Base-by-base conservation (phyloP, 1,284 basidiomycete genomes). In the Sphagnurus paluster region DNA sequence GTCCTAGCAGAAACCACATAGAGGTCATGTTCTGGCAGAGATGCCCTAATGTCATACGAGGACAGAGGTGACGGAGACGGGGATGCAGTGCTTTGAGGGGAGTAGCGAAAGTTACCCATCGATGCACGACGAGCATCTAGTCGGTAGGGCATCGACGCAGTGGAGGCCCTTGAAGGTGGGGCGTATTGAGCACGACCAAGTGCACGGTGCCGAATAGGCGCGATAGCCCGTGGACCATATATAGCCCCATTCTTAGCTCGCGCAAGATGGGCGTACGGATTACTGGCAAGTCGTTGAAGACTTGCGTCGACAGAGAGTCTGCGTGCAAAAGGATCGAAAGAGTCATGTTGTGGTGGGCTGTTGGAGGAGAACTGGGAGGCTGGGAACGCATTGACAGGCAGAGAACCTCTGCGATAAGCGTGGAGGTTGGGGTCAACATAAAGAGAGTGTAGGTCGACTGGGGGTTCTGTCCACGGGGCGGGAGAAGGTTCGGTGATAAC, bases 211-310 rank as follows among this genome's bases (percentile, higher is more conserved):
- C 67, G 66, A 36, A 58, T 58, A 2, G 67, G 58, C 56, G 60
- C 68, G 56, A 58, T 68, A 59, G 57, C 64, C 38, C 66, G 64
- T 33, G 64, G 56, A 29, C 71, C 71, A 53, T 67, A 77, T 14
- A 78, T 54, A 5, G 68, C 70, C 40, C 67, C 72, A 55, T 83
- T 84, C 57, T 77, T 78, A 8, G 76, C 76, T 47, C 74, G 69
- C 28, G 81, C 81, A 30, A 82, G 62, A 34, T 69, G 68, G 17
- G 82, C 82, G 52, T 79, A 87, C 0, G 85, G 84, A 52, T 87
- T 83, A 20, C 64, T 64, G 21, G 75, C 71, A 16, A 87, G 72
- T n/a, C 81, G 75, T 53, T 76, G 74, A 35, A 82, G 70, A 56
- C 75, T 79, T 36, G 76, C 70, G 56, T 84, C 83, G 52, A 85